Evolutionary conservation across 1,284 basidiomycete species (phyloP), one percentile per base, ranked within the genome.

Genomic region (Trichosporon asahii): DNA sequence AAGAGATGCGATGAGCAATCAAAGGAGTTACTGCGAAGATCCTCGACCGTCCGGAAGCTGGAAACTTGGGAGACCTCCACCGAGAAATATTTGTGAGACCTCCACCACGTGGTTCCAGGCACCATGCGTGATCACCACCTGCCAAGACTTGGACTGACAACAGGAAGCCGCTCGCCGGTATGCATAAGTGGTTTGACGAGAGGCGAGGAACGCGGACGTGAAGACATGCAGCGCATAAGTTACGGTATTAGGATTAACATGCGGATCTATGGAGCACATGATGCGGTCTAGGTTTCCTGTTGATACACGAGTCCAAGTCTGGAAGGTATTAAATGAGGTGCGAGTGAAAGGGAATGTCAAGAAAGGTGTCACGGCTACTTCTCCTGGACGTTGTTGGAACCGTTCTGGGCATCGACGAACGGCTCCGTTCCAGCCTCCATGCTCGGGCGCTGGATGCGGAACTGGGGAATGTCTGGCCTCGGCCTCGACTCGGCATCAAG

Each of bases 401-500:
- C 44, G 23, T 18, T 14, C 49, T 53, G 21, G 3, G 49, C 21
- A 11, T 25, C n/a, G 49, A 23, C 23, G 49, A 53, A 53, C 21
- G 49, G 49, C 49, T 29, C 57, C 12, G 29, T 14, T 29, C 57
- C 57, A 61, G 15, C 27, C 27, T 73, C 72, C 37, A 70, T 46
- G 27, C 69, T 71, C 15, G 72, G 72, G 21, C 72, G 69, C 66
- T 73, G 68, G 46, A 73, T n/a, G 9, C 63, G 46, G 23, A 73
- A 61, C 14, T 66, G 53, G 4, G 71, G 71, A 2, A 70, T 46
- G 37, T 35, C 44, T 2, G 63, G 29, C 5, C 49, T 21, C 7
- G 63, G 29, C 9, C 49, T 21, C 9, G 46, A 2, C n/a, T 15
- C 40, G n/a, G 6, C 23, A 2, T 31, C 33, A 15, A 14, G 23